Conservation (phyloP, 1,284 basidiomycete species). For the Mycena citricolor region DNA sequence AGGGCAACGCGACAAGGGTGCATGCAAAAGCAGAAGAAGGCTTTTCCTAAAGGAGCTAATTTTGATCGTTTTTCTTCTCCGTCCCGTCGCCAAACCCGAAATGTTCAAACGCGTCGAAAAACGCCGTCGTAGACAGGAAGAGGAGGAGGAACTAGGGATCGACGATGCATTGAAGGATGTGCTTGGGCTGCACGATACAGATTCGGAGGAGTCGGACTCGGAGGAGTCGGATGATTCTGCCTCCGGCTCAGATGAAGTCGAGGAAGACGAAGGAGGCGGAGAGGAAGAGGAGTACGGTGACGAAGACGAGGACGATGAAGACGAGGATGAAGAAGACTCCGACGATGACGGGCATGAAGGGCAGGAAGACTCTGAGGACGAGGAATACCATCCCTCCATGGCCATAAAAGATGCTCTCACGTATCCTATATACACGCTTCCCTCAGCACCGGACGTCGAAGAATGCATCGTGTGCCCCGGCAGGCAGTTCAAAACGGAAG, state of each 20-base stretch:
- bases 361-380: too few relatives aligned
- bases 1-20: too few relatives aligned
- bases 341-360: too few relatives aligned
- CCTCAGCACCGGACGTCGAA: slow-evolving; percentile 49
- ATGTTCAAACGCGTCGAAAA: slow-evolving; percentile 87
- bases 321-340: too few relatives aligned
- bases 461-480: slow-evolving; percentile 76
- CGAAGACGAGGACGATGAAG: slow-evolving; percentile 26
- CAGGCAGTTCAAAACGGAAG: slow-evolving; percentile 65
- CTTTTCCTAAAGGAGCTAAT: background rate
- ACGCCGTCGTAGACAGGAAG: slow-evolving; percentile 59
- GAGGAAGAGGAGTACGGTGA: slow-evolving; percentile 29
- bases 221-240: slow-evolving; percentile 26
- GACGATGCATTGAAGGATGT: slow-evolving; percentile 70
- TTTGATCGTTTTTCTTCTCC: background rate
- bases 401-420: slow-evolving; percentile 59
- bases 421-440: slow-evolving; percentile 64
- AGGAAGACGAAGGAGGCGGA: slow-evolving; percentile 27
- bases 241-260: slow-evolving; percentile 29
- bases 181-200: slow-evolving; percentile 72
- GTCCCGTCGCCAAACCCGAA: background rate
- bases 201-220: slow-evolving; percentile 44
- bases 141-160: slow-evolving; percentile 70
- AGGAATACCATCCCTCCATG: too few relatives aligned
- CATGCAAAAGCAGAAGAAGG: slow-evolving; percentile 6